Evolutionary conservation across 148 eudicot species (phyloP).

Genomic region (Spergularia marina): DNA sequence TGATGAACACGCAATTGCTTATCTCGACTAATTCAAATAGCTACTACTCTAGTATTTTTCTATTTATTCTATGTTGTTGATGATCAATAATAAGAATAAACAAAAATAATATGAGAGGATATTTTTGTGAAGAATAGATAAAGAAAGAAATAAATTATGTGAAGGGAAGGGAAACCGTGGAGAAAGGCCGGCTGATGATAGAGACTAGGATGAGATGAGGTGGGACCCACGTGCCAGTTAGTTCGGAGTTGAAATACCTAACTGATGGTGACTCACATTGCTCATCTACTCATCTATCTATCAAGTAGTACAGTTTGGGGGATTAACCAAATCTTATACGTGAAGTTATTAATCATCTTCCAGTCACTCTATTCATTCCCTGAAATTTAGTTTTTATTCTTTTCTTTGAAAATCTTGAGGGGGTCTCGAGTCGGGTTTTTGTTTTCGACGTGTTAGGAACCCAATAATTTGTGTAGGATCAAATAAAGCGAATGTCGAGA

Average conservation of each 20-base stretch:
- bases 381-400: too few relatives aligned
- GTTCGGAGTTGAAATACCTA: slow-evolving; percentile 35
- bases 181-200: slow-evolving; percentile 33
- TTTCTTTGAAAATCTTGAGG: too few relatives aligned
- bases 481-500: too few relatives aligned
- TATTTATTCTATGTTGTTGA: neutral
- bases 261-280: slow-evolving; percentile 33
- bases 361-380: slow-evolving; percentile 6
- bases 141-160: neutral
- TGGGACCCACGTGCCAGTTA: slow-evolving; percentile 15
- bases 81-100: neutral
- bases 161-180: slow-evolving; percentile 13
- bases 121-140: neutral
- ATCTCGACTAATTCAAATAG: neutral
- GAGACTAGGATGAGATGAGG: slow-evolving; percentile 22
- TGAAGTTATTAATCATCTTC: slow-evolving; percentile 18
- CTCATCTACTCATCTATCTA: slow-evolving; percentile 6
- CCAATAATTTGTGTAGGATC: too few relatives aligned
- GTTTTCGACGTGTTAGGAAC: too few relatives aligned
- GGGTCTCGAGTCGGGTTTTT: too few relatives aligned
- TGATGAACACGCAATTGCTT: neutral
- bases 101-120: neutral
- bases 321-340: slow-evolving; percentile 19
- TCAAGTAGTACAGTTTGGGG: neutral
- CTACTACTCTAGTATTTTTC: neutral